Percentiles rank a stretch among this genome's conserved stretches.
Conservation (phyloP, 2,329 filamentous ascomycete genomes). For the Paraphoma chrysanthemicola region DNA sequence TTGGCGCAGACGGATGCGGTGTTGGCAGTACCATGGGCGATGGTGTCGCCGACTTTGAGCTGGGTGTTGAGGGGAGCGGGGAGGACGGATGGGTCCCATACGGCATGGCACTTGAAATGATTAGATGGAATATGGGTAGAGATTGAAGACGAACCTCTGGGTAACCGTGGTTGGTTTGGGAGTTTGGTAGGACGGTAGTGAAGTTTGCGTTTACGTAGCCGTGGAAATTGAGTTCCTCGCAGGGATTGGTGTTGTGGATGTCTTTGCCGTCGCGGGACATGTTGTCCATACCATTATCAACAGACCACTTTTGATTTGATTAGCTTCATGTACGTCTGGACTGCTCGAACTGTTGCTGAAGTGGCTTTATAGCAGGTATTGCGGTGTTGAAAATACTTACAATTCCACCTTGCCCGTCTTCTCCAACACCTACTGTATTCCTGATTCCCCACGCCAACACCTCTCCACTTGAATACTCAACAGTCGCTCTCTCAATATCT, state of each 20-base stretch:
- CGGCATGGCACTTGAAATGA: conserved; percentile 60
- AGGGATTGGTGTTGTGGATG: conserved; percentile 70
- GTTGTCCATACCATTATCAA: conserved; percentile 73
- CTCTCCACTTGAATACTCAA: conserved; percentile 56
- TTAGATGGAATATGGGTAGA: not conserved
- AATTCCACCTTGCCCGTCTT: conserved; percentile 60
- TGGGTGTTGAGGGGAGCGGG: conserved; percentile 50
- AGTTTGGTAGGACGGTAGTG: conserved; percentile 37
- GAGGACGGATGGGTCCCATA: conserved; percentile 64
- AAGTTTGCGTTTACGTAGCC: conserved; percentile 55
- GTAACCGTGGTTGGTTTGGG: conserved; percentile 68
- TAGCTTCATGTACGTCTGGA: not conserved
- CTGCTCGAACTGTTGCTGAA: too few relatives aligned
- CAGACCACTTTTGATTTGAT: conserved; percentile 39
- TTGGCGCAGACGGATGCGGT: conserved; percentile 42
- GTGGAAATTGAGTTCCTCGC: conserved; percentile 63
- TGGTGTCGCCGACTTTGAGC: conserved; percentile 52
- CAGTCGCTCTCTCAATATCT: conserved; percentile 28
- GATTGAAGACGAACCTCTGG: conserved; percentile 49
- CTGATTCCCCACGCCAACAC: conserved; percentile 69
- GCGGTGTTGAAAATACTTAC: conserved; percentile 12
- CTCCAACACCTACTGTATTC: conserved; percentile 71
- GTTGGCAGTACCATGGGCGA: conserved; percentile 49
- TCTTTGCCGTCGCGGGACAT: conserved; percentile 62
- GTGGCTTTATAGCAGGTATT: too few relatives aligned